Percentiles rank a stretch among this genome's conserved stretches.
Conservation (phyloP, 2,329 filamentous ascomycete species). For the Fusarium pilosicola region DNA sequence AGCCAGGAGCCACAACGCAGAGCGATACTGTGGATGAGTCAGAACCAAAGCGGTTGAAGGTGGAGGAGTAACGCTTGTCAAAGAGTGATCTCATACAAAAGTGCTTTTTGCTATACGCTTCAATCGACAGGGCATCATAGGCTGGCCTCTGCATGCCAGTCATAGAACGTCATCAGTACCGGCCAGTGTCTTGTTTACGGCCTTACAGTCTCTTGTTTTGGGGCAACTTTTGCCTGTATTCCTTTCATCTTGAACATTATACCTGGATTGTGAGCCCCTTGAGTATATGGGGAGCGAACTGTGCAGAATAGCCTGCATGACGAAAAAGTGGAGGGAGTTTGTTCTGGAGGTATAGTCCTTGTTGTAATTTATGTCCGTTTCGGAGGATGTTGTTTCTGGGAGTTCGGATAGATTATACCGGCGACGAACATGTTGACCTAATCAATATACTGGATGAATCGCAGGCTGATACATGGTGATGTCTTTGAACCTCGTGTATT, state of each 20-base stretch:
- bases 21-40: conserved; percentile 55
- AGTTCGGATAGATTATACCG: conserved; percentile 42
- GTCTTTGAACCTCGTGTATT: neutral
- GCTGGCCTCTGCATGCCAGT: conserved; percentile 34
- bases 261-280: conserved; percentile 14
- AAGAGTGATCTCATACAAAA: conserved; percentile 11
- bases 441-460: conserved; percentile 33
- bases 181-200: neutral
- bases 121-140: conserved; percentile 20
- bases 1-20: conserved; percentile 54
- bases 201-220: conserved; percentile 13
- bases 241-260: conserved; percentile 21
- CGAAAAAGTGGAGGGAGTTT: conserved; percentile 12
- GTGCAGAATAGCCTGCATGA: conserved; percentile 7
- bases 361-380: conserved; percentile 9
- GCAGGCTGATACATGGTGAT: neutral
- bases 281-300: neutral
- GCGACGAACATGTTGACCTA: conserved; percentile 36
- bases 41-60: conserved; percentile 65
- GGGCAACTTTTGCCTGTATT: conserved; percentile 26
- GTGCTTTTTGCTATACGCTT: conserved; percentile 18
- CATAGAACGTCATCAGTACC: conserved; percentile 12
- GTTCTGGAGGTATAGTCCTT: conserved; percentile 6
- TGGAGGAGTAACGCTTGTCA: conserved; percentile 51
- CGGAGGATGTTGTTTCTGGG: conserved; percentile 19